Evolutionary conservation across 345 rosid species (phyloP).

Genomic region (Euphorbia pulcherrima): DNA sequence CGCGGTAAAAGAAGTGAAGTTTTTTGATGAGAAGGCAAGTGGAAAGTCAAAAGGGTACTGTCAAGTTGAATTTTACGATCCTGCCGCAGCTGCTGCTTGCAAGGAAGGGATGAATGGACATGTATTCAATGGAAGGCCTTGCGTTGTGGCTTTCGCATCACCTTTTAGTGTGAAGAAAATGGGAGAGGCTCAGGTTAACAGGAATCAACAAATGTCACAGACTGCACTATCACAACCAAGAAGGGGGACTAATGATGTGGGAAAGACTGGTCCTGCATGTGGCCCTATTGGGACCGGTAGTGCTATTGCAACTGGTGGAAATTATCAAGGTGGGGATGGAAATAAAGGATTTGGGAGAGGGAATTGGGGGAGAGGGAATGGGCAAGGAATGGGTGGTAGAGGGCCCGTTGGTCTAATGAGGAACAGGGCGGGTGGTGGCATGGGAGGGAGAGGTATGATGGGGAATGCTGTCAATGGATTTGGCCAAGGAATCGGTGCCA

Average conservation of each 20-base stretch:
- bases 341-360: slow-evolving; percentile 67
- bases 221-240: slow-evolving; percentile 39
- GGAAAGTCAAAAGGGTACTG: slow-evolving; percentile 88
- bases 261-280: slow-evolving; percentile 30
- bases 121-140: slow-evolving; percentile 63
- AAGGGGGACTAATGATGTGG: slow-evolving; percentile 48
- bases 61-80: slow-evolving; percentile 78
- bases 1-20: slow-evolving; percentile 69
- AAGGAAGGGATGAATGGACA: slow-evolving; percentile 80
- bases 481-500: slow-evolving; percentile 59
- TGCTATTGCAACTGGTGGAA: slow-evolving; percentile 44
- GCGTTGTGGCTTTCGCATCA: slow-evolving; percentile 72
- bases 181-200: slow-evolving; percentile 63
- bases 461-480: slow-evolving; percentile 68
- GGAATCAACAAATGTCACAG: slow-evolving; percentile 54
- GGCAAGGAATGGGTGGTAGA: slow-evolving; percentile 64
- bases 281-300: slow-evolving; percentile 1
- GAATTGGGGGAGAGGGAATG: slow-evolving; percentile 51
- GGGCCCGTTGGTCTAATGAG: slow-evolving; percentile 73
- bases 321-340: slow-evolving; percentile 69
- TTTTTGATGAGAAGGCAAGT: slow-evolving; percentile 83
- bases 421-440: slow-evolving; percentile 52
- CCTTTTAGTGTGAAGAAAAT: slow-evolving; percentile 63
- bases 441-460: slow-evolving; percentile 65
- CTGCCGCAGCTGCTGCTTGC: slow-evolving; percentile 59